A percentile compares a stretch with the other conserved stretches of the same genome.
phyloP scores from a whole-genome alignment of 768 basidiomycete genomes.

The Mycena indigotica region DNA sequence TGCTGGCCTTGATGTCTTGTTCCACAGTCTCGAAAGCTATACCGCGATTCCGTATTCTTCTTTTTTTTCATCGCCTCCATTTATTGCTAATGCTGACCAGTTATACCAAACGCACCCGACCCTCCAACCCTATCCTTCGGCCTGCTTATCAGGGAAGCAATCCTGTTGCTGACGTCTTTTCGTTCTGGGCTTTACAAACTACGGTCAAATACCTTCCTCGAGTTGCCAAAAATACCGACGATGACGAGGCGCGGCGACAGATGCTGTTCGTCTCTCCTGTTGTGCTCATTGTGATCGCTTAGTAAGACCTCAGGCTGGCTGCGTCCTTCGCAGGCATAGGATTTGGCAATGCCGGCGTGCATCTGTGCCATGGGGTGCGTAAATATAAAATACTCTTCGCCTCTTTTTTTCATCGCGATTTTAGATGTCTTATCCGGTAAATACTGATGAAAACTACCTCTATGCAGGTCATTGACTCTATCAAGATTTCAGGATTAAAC shows the following conservation, averaged over 20 bases:
- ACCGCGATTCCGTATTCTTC: constrained; percentile 83
- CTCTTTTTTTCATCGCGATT: background rate
- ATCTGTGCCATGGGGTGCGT: constrained; percentile 89
- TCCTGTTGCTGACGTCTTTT: constrained; percentile 94
- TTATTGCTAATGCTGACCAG: constrained; percentile 38
- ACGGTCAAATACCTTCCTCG: constrained; percentile 89
- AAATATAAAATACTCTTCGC: constrained; percentile 27
- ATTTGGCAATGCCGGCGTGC: constrained; percentile 92
- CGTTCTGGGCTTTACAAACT: constrained; percentile 88
- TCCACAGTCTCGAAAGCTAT: constrained; percentile 94
- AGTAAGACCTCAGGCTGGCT: constrained; percentile 59
- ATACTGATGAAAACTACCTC: too few species aligned
- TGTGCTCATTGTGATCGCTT: constrained; percentile 2
- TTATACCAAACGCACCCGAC: constrained; percentile 90
- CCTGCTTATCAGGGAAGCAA: constrained; percentile 95
- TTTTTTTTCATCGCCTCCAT: background rate
- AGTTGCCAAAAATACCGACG: constrained; percentile 75
- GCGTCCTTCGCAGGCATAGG: constrained; percentile 95
- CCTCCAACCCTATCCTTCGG: constrained; percentile 84
- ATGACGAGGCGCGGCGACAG: constrained; percentile 81
- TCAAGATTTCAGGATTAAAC: constrained; percentile 81
- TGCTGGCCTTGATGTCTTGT: constrained; percentile 92
- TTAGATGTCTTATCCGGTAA: constrained; percentile 24
- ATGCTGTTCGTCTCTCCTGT: constrained; percentile 73
- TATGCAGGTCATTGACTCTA: background rate